Conservation (phyloP, 495 filamentous ascomycete genomes). For the Hypoxylon perforatum region DNA sequence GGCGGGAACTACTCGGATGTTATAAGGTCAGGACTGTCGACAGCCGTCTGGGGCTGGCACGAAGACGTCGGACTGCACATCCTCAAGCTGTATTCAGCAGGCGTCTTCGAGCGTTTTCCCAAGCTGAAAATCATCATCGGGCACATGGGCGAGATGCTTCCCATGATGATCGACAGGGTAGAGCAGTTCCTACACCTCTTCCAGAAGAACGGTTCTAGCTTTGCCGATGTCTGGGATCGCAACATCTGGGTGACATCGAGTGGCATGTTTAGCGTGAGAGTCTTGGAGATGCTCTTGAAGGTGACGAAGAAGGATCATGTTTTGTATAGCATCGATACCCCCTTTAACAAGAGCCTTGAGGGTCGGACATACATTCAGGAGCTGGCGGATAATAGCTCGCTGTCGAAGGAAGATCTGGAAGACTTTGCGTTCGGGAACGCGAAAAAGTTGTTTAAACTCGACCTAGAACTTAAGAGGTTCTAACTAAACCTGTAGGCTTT, state of each 20-base stretch:
- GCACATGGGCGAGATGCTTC: conserved; percentile 73
- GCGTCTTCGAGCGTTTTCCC: conserved; percentile 63
- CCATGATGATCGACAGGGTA: conserved; percentile 72
- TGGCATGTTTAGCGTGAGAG: conserved; percentile 63
- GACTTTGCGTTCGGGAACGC: conserved; percentile 67
- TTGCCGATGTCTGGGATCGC: conserved; percentile 66
- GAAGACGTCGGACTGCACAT: conserved; percentile 58
- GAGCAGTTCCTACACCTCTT: conserved; percentile 58
- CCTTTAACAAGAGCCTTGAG: conserved; percentile 61
- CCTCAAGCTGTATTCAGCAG: conserved; percentile 47
- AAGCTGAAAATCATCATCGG: conserved; percentile 72
- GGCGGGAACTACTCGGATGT: conserved; percentile 58
- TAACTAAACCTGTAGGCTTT: not conserved
- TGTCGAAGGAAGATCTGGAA: conserved; percentile 62
- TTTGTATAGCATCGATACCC: conserved; percentile 70
- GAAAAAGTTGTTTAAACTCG: conserved; percentile 60
- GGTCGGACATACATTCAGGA: conserved; percentile 59
- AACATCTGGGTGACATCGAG: conserved; percentile 75
- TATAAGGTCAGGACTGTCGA: conserved; percentile 43
- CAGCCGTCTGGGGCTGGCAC: conserved; percentile 59
- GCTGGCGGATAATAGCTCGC: conserved; percentile 61
- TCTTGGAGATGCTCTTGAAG: conserved; percentile 60
- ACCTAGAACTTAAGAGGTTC: conserved; percentile 27
- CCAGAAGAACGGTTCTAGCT: conserved; percentile 57
- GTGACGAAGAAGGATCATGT: conserved; percentile 60